Evolutionary conservation across 108 stramenopile species (phyloP), one percentile per base, ranked within the genome.

Genomic region (Bacterosira constricta): DNA sequence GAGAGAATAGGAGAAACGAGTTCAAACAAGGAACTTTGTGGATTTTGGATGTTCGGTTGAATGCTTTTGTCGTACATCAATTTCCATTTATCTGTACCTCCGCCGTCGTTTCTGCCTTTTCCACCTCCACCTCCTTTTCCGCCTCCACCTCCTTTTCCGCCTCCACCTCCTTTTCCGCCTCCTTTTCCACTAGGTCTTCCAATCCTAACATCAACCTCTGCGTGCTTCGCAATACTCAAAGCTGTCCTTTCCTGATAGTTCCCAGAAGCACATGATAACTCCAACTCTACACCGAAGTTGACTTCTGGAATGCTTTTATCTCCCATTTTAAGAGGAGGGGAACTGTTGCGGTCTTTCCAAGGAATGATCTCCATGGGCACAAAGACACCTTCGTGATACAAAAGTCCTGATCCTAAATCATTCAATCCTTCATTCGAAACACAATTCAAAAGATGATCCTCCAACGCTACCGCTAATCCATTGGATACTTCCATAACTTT

Each of bases 1-100:
- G 29, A 41, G 46, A 89, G 49, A 36, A 79, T 67, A 15, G 79
- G 85, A 6, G 88, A 89, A 5, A 88, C 87, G n/a, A 88, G 55
- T 65, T 88, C 87, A 49, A 88, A 81, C 23, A 49, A 71, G 7
- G 56, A 42, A 62, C 87, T 85, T 32, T 73, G 25, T 27, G 87
- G 87, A 11, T 57, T 38, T 6, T 62, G 55, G 21, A 34, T 30
- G 26, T 50, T 75, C 41, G 84, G 80, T 27, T 41, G 42, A 66
- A 85, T 83, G 29, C 73, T 76, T 23, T 66, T 25, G 67, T 88
- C 87, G 27, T 55, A 66, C 12, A 83, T 73, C 8, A 88, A 46
- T 36, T 83, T 83, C 87, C 87, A 88, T 39, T 52, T 52, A 25
- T 61, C 35, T 23, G 46, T 18, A 18, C 21, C 1, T 6, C 23